These are phyloP conservation scores for Silybum marianum DNA, from an alignment of 129 eudicot species.

Conservation along the genomic window DNA sequence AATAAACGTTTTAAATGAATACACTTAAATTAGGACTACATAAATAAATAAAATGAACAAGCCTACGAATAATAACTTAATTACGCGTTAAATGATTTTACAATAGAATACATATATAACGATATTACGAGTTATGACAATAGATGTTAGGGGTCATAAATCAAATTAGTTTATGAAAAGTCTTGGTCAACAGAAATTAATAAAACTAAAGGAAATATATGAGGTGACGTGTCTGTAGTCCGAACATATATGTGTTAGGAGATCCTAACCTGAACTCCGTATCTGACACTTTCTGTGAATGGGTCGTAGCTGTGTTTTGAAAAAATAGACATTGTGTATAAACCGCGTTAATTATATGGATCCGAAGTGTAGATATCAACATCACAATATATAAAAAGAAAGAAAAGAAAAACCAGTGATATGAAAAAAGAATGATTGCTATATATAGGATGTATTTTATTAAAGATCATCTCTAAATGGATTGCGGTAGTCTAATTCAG, in stretches of 20 bases:
- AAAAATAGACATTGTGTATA: neutral
- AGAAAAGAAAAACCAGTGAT: neutral
- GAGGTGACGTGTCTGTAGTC: neutral
- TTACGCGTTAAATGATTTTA: neutral
- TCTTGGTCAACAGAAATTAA: neutral
- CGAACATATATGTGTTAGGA: neutral
- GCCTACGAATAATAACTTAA: neutral
- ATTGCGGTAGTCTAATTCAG: neutral
- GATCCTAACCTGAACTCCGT: neutral
- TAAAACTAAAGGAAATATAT: neutral
- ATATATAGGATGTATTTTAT: neutral
- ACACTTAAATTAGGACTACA: neutral
- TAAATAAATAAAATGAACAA: neutral
- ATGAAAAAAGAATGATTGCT: neutral
- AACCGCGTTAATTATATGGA: neutral
- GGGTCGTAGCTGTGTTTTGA: neutral
- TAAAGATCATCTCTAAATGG: neutral
- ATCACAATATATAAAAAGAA: neutral
- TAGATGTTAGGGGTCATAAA: neutral
- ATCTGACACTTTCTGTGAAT: neutral
- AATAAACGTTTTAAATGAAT: neutral
- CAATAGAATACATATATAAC: no score
- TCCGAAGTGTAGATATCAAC: neutral
- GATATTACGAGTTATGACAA: neutral
- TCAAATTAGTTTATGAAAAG: neutral